phyloP scores from a whole-genome alignment of 805 yeast genomes.

The Metschnikowia noctiluminum region DNA sequence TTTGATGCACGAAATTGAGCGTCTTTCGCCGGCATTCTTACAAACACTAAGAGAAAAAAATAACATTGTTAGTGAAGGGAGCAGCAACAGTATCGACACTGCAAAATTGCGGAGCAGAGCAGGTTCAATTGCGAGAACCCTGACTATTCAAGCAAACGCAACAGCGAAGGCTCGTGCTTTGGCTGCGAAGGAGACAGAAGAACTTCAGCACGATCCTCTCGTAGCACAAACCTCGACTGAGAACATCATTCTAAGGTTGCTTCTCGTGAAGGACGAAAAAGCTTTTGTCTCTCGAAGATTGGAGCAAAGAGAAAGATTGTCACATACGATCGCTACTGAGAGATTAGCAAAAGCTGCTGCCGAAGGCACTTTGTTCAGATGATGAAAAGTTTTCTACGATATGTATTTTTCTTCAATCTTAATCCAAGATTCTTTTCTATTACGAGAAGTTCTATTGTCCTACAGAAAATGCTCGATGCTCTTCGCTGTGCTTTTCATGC shows the following conservation, averaged over 20 bases:
- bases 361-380: constrained; percentile 26
- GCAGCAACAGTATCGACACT: constrained; percentile 10
- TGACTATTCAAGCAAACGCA: constrained; percentile 71
- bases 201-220: constrained; percentile 29
- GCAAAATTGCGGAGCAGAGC: constrained; percentile 29
- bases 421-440: background rate
- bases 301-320: constrained; percentile 57
- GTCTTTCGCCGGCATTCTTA: constrained; percentile 52
- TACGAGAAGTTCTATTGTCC: background rate
- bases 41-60: constrained; percentile 48
- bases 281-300: constrained; percentile 57
- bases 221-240: constrained; percentile 48
- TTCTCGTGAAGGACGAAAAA: constrained; percentile 62
- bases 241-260: constrained; percentile 67
- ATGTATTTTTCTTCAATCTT: no score
- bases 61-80: constrained; percentile 26
- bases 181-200: constrained; percentile 23
- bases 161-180: constrained; percentile 52
- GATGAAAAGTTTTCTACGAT: background rate
- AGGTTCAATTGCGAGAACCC: constrained; percentile 54
- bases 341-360: constrained; percentile 46
- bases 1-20: constrained; percentile 57
- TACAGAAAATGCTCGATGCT: background rate
- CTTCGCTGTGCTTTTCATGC: constrained; percentile 17
- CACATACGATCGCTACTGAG: constrained; percentile 54